Evolutionary conservation across 371 early-diverging fungal species (phyloP).

Genomic region (Mortierella sp.): DNA sequence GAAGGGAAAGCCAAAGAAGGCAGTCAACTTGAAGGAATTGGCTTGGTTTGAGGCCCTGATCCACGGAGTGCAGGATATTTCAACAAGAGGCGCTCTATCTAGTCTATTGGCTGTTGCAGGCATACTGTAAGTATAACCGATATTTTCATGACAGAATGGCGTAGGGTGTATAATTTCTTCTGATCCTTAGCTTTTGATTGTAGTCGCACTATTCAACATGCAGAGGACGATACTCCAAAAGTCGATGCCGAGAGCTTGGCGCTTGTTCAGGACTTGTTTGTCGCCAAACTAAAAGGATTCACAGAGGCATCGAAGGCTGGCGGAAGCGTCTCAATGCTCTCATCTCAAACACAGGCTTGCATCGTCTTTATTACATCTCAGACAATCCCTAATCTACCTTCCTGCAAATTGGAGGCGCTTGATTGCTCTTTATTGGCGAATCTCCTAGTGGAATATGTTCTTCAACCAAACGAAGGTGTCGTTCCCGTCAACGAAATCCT

Average conservation of each 20-base stretch:
- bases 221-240: constrained; percentile 41
- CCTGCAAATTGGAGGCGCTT: constrained; percentile 36
- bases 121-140: constrained; percentile 38
- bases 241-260: constrained; percentile 47
- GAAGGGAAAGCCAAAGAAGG: constrained; percentile 38
- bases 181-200: not conserved
- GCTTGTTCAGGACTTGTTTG: constrained; percentile 47
- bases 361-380: constrained; percentile 47
- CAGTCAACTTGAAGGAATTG: constrained; percentile 19
- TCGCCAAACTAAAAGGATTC: constrained; percentile 20
- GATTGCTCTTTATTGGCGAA: constrained; percentile 32
- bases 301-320: constrained; percentile 6
- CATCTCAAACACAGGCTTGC: constrained; percentile 31
- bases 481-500: constrained; percentile 44
- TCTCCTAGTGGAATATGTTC: constrained; percentile 27
- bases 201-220: constrained; percentile 55
- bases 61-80: constrained; percentile 41
- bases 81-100: constrained; percentile 19
- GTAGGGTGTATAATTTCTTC: not conserved
- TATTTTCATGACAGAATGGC: not conserved
- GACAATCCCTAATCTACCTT: constrained; percentile 41
- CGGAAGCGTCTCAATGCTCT: constrained; percentile 5
- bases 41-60: constrained; percentile 47
- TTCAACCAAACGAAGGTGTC: constrained; percentile 39
- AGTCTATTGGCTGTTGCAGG: constrained; percentile 43